Conservation (phyloP, 345 rosid genomes). For the Hirschfeldia incana region DNA sequence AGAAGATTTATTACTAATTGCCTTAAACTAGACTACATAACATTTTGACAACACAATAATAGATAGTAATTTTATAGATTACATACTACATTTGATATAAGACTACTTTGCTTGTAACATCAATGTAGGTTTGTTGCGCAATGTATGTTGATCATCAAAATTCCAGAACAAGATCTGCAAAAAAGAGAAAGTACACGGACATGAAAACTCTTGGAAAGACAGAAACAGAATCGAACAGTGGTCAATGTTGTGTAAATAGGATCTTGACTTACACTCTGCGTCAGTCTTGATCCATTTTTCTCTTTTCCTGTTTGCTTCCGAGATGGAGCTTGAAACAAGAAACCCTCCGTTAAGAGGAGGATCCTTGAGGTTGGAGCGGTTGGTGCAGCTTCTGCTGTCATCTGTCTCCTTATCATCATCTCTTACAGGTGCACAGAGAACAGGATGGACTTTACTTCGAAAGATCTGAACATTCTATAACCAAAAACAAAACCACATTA, state of each 20-base stretch:
- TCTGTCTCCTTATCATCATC: not conserved
- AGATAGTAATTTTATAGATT: not conserved
- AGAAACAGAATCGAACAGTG: not conserved
- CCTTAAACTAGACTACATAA: slow-evolving; percentile 15
- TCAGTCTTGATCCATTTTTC: slow-evolving; percentile 41
- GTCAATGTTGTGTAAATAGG: not conserved
- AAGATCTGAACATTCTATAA: slow-evolving; percentile 28
- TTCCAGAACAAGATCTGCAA: slow-evolving; percentile 34
- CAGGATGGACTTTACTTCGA: slow-evolving; percentile 36
- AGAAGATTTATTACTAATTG: slow-evolving; percentile 11
- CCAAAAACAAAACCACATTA: slow-evolving; percentile 15
- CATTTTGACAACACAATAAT: slow-evolving; percentile 1
- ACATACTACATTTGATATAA: slow-evolving; percentile 1
- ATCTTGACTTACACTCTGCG: slow-evolving; percentile 35
- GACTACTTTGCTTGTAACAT: not conserved
- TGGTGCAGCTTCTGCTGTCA: slow-evolving; percentile 16
- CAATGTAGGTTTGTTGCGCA: slow-evolving; percentile 5
- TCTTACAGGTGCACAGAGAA: slow-evolving; percentile 21
- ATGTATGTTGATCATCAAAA: slow-evolving; percentile 25
- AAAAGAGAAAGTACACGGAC: slow-evolving; percentile 7
- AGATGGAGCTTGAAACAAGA: slow-evolving; percentile 8
- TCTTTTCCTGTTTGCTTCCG: not conserved
- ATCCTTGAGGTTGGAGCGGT: not conserved
- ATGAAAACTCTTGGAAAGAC: not conserved
- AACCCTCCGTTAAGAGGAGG: not conserved